Base-by-base conservation (phyloP, 2,329 filamentous ascomycete genomes). In the Fusarium chuoi region DNA sequence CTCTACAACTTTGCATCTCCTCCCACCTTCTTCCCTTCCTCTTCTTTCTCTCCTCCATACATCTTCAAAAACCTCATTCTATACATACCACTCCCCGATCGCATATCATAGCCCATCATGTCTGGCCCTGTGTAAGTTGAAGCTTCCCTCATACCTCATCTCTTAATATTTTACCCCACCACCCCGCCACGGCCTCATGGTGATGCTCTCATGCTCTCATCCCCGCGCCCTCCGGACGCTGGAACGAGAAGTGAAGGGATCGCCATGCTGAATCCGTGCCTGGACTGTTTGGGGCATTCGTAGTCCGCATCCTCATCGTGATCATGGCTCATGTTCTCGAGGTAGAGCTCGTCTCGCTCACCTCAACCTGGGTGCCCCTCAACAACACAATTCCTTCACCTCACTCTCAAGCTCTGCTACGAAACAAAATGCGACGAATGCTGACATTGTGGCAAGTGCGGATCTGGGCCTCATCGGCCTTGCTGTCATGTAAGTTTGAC, bases 381-480 rank as follows among this genome's bases (percentile, higher is more conserved):
- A 85, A 82, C 74, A 83, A 80, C 78, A 81, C 70, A 75, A 82
- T 80, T 78, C 81, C 71, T 62, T 64, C 24, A 70, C 73, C 80
- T 80, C 81, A 76, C 76, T 78, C 60, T 68, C 58, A 73, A 71
- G 73, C 72, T 61, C 78, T 70, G 59, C 68, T 55, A 62, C 77
- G 60, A 66, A 62, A 73, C 76, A 75, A 72, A 74, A 79, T 81
- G 74, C 81, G 77, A 82, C 79, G 76, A 81, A 86, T 90, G 86
- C 89, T 91, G 85, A 91, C 87, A 78, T 81, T 86, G 82, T 81
- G 73, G 81, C 83, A 87, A 94, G 92, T 87, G 91, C 91, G 91
- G 93, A 96, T 91, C 92, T 96, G 86, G 94, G 94, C 89, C 93
- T 96, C 83, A 96, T 96, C 84, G 94, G 94, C 90, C 89, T 96